Conservation (phyloP, 805 yeast genomes). For the Candida multigemmis region DNA sequence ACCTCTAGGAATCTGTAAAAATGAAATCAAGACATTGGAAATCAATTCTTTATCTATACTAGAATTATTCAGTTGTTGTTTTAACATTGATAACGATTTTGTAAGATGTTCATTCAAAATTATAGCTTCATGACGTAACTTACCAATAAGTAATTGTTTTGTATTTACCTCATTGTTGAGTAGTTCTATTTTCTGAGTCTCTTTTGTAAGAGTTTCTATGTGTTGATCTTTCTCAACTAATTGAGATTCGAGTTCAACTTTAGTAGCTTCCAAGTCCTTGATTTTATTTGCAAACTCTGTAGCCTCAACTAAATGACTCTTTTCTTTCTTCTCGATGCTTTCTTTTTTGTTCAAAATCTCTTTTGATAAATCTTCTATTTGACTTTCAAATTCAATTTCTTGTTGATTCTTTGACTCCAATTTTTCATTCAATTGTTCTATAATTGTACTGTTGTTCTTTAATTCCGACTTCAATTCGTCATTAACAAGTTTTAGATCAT, state of each 20-base stretch:
- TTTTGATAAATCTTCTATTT: slow-evolving; percentile 2
- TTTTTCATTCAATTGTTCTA: slow-evolving; percentile 34
- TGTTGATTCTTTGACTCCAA: slow-evolving; percentile 1
- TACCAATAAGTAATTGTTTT: slow-evolving; percentile 77
- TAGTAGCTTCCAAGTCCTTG: slow-evolving; percentile 7
- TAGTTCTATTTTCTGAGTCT: slow-evolving; percentile 30
- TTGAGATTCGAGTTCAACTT: too few relatives aligned
- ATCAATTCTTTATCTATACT: slow-evolving; percentile 83
- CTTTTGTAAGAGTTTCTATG: slow-evolving; percentile 14
- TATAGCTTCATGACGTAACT: slow-evolving; percentile 89
- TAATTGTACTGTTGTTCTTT: slow-evolving; percentile 31
- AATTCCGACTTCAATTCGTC: slow-evolving; percentile 28
- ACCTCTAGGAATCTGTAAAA: slow-evolving; percentile 80
- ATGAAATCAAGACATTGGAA: slow-evolving; percentile 77
- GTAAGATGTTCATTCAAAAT: slow-evolving; percentile 89
- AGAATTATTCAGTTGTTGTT: slow-evolving; percentile 65
- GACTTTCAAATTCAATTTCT: too few relatives aligned
- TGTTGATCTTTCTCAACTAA: slow-evolving; percentile 6
- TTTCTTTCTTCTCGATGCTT: too few relatives aligned
- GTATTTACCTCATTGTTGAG: slow-evolving; percentile 45
- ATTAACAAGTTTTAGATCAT: slow-evolving; percentile 29
- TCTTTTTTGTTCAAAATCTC: slow-evolving; percentile 4
- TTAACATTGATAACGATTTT: slow-evolving; percentile 81
- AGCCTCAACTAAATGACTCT: too few relatives aligned
- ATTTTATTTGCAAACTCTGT: slow-evolving; percentile 1